A percentile compares a stretch with the other conserved stretches of the same genome.
phyloP scores from a whole-genome alignment of 164 flowering plant species.

The Liriodendron chinense region DNA sequence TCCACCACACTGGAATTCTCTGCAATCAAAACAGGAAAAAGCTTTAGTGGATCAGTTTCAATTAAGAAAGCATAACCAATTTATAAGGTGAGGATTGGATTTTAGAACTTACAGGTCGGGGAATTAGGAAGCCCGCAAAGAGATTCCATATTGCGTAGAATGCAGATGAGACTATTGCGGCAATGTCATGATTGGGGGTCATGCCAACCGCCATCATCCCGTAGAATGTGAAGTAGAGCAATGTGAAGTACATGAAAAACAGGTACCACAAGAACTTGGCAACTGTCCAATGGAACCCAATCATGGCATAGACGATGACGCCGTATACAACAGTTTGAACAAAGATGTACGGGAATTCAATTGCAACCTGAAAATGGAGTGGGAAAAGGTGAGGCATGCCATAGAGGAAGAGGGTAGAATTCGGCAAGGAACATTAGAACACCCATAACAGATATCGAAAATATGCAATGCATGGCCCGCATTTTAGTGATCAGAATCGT shows the following conservation, averaged over 20 bases:
- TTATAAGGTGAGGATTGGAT: not conserved
- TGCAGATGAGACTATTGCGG: slow-evolving; percentile 29
- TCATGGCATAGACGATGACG: slow-evolving; percentile 41
- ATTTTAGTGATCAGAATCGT: too few species aligned
- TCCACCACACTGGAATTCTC: slow-evolving; percentile 67
- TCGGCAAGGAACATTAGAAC: not conserved
- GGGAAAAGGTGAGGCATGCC: slow-evolving; percentile 26
- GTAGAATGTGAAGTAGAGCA: slow-evolving; percentile 27
- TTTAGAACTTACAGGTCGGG: slow-evolving; percentile 27
- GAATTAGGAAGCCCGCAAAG: slow-evolving; percentile 33
- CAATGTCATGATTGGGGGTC: slow-evolving; percentile 26
- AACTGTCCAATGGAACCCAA: slow-evolving; percentile 31
- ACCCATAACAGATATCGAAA: not conserved
- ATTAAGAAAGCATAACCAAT: not conserved
- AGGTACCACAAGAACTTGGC: slow-evolving; percentile 30
- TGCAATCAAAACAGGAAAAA: slow-evolving; percentile 15
- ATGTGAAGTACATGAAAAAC: slow-evolving; percentile 29
- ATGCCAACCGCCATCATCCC: slow-evolving; percentile 32
- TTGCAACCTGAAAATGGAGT: slow-evolving; percentile 27
- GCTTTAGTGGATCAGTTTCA: not conserved
- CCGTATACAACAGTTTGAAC: slow-evolving; percentile 29
- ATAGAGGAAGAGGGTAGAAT: too few species aligned
- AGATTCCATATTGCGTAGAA: slow-evolving; percentile 31
- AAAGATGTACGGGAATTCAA: slow-evolving; percentile 55
- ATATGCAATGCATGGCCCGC: too few species aligned